These are phyloP conservation scores for Aurantiochytrium sp. DNA, from an alignment of 108 stramenopile genomes.

Conservation along the genomic window DNA sequence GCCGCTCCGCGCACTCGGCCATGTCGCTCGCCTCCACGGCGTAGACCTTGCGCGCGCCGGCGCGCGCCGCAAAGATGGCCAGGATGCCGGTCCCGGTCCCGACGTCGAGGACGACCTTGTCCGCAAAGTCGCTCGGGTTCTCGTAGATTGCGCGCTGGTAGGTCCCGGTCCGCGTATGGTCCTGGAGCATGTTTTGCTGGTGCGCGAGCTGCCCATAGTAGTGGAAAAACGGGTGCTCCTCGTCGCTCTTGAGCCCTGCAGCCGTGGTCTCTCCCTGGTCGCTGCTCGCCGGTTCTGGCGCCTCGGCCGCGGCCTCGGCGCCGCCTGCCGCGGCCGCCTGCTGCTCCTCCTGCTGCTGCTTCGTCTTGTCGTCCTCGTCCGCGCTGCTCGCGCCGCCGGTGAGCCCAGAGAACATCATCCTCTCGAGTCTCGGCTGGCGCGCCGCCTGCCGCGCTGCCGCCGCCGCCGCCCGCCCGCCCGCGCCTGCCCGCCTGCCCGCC, in stretches of 20 bases:
- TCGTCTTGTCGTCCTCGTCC: neutral
- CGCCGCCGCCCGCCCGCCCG: no score
- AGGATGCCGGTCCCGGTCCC: slow-evolving; percentile 67
- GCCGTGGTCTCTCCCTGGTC: neutral
- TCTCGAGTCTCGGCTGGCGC: neutral
- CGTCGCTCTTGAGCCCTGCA: neutral
- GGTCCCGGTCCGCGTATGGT: slow-evolving; percentile 57
- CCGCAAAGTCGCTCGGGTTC: slow-evolving; percentile 54
- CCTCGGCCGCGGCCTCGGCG: neutral
- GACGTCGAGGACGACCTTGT: slow-evolving; percentile 63
- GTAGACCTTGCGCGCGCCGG: slow-evolving; percentile 58
- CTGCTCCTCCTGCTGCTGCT: neutral
- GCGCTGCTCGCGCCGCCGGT: neutral
- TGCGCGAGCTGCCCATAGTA: slow-evolving; percentile 50
- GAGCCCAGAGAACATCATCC: neutral
- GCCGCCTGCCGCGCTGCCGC: no score
- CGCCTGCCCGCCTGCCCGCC: no score
- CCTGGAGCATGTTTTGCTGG: slow-evolving; percentile 66
- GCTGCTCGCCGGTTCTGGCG: neutral
- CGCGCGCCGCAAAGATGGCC: slow-evolving; percentile 62
- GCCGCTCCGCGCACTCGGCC: slow-evolving; percentile 49
- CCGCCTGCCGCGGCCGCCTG: neutral
- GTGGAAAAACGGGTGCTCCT: slow-evolving; percentile 45
- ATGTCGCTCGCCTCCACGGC: slow-evolving; percentile 62
- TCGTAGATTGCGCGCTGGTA: slow-evolving; percentile 56